phyloP scores from a whole-genome alignment of 2,329 filamentous ascomycete genomes.

The Tolypocladium tropicale region DNA sequence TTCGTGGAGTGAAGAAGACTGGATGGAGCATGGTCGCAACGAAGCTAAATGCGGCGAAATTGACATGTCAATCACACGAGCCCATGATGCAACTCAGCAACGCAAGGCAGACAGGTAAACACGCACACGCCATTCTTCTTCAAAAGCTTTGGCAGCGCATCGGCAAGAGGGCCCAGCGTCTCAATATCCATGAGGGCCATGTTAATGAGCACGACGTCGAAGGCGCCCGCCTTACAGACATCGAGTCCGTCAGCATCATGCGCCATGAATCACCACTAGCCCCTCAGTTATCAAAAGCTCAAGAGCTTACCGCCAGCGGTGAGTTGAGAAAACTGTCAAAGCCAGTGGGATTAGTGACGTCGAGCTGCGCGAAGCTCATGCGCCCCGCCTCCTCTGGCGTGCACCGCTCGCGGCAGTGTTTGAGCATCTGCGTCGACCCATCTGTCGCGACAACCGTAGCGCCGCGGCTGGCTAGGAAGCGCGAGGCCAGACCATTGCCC shows the following conservation, averaged over 20 bases:
- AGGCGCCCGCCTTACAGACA: slow-evolving; percentile 15
- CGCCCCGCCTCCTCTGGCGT: slow-evolving; percentile 4
- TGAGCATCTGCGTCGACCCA: slow-evolving; percentile 29
- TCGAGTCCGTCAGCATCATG: not conserved
- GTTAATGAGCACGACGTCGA: slow-evolving; percentile 35
- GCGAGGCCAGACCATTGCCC: slow-evolving; percentile 36
- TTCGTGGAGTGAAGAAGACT: slow-evolving; percentile 35
- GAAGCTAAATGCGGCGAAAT: slow-evolving; percentile 20
- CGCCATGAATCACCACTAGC: not conserved
- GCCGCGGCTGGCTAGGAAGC: slow-evolving; percentile 27
- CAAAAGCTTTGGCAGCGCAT: slow-evolving; percentile 28
- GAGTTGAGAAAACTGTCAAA: slow-evolving; percentile 18
- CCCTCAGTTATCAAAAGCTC: not conserved
- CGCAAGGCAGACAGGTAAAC: not conserved
- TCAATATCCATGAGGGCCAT: slow-evolving; percentile 40
- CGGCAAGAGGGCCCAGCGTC: slow-evolving; percentile 29
- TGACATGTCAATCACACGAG: not conserved
- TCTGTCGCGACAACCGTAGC: slow-evolving; percentile 33
- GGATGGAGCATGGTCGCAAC: slow-evolving; percentile 38
- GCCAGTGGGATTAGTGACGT: slow-evolving; percentile 24
- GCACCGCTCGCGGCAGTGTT: slow-evolving; percentile 16
- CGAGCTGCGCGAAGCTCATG: slow-evolving; percentile 22
- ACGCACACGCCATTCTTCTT: slow-evolving; percentile 30
- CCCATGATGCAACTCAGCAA: not conserved
- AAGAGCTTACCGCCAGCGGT: slow-evolving; percentile 3